Evolutionary conservation across 768 basidiomycete genomes (phyloP).

Genomic region (Clitopilus hobsonii): DNA sequence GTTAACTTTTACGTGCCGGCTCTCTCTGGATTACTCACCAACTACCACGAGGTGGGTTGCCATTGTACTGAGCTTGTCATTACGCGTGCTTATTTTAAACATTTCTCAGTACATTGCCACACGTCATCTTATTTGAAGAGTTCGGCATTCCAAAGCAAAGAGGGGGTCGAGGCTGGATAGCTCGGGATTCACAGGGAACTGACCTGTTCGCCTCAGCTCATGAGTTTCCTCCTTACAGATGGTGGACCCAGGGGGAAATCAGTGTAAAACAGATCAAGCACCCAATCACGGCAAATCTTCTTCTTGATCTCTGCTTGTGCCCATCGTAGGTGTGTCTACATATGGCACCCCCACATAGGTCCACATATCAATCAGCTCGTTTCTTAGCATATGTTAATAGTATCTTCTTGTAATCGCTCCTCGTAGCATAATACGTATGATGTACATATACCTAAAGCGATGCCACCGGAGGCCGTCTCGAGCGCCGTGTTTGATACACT

Average conservation of each 20-base stretch:
- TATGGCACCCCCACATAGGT: neutral
- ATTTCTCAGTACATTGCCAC: neutral
- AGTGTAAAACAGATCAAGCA: neutral
- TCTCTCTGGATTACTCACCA: neutral
- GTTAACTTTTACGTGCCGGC: neutral
- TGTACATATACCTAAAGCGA: neutral
- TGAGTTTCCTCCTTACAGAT: neutral
- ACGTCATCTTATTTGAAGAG: too few species aligned
- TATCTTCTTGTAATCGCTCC: neutral
- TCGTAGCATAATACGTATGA: neutral
- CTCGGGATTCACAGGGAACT: too few species aligned
- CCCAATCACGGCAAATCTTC: neutral
- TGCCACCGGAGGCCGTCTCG: neutral
- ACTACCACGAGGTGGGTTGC: neutral
- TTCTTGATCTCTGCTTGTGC: neutral
- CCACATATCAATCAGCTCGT: too few species aligned
- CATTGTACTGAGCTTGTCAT: neutral
- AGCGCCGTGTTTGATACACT: neutral
- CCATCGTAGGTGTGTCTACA: neutral
- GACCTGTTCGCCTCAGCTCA: neutral
- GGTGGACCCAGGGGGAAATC: neutral
- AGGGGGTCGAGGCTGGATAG: too few species aligned
- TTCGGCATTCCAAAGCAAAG: too few species aligned
- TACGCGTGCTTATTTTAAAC: neutral
- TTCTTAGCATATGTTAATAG: too few species aligned